These are phyloP conservation scores for Raphanus sativus DNA, from an alignment of 345 rosid genomes.

Conservation along the genomic window DNA sequence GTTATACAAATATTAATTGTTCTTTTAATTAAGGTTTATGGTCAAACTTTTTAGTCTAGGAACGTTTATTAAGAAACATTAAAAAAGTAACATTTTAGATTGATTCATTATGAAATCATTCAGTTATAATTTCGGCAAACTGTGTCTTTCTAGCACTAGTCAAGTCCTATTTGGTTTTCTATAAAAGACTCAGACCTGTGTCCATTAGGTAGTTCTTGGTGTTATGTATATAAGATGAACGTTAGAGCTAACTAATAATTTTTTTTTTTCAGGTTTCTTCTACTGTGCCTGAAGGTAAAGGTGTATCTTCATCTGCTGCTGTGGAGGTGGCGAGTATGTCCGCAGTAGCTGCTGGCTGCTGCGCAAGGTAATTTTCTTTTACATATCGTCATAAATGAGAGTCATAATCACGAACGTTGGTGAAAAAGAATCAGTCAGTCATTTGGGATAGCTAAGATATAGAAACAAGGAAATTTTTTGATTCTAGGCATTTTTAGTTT, in stretches of 20 bases:
- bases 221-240: background rate
- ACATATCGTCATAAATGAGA: background rate
- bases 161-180: background rate
- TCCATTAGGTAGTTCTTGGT: background rate
- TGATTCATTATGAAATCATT: too few species aligned
- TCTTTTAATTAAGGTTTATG: too few species aligned
- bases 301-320: constrained; percentile 98
- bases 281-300: constrained; percentile 99
- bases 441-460: constrained; percentile 12
- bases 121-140: background rate
- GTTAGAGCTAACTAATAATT: constrained; percentile 1
- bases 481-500: background rate
- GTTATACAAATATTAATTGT: too few species aligned
- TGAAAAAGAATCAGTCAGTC: background rate
- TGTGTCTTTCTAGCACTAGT: background rate
- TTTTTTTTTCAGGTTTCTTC: constrained; percentile 79
- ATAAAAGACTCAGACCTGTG: background rate
- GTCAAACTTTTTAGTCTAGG: too few species aligned
- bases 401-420: background rate
- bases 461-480: background rate
- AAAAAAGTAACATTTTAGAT: too few species aligned
- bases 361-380: constrained; percentile 66
- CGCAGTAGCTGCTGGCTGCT: constrained; percentile 75
- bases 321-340: constrained; percentile 99
- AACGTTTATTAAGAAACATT: too few species aligned